These are phyloP conservation scores for Backusella mclennaniae DNA, from an alignment of 192 early-diverging fungal species.

Conservation along the genomic window DNA sequence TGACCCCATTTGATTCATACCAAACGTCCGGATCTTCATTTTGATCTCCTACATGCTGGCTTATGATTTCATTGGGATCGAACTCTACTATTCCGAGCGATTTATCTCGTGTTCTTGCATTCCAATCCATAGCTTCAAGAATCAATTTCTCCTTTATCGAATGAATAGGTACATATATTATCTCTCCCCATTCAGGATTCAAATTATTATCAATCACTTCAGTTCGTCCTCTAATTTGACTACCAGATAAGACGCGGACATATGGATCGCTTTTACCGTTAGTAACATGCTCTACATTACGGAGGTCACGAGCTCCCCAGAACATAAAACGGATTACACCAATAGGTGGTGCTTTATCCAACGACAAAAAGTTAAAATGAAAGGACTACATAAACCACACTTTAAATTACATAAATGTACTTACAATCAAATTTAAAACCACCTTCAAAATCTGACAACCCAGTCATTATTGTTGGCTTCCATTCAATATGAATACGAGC, in stretches of 20 bases:
- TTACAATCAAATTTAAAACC: slow-evolving; percentile 19
- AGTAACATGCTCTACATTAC: slow-evolving; percentile 67
- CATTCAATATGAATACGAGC: slow-evolving; percentile 45
- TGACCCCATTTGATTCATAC: slow-evolving; percentile 23
- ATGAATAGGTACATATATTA: slow-evolving; percentile 74
- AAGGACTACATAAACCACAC: not conserved
- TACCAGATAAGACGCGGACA: slow-evolving; percentile 58
- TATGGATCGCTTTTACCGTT: slow-evolving; percentile 84
- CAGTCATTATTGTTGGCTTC: slow-evolving; percentile 72
- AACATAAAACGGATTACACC: slow-evolving; percentile 73
- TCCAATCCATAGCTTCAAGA: slow-evolving; percentile 77
- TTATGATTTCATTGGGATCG: slow-evolving; percentile 15
- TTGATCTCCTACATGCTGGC: slow-evolving; percentile 20
- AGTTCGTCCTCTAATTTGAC: slow-evolving; percentile 60
- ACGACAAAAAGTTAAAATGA: not conserved
- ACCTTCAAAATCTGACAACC: slow-evolving; percentile 12
- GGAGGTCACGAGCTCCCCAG: slow-evolving; percentile 64
- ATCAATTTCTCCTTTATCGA: slow-evolving; percentile 60
- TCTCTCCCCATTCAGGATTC: slow-evolving; percentile 84
- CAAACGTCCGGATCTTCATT: slow-evolving; percentile 19
- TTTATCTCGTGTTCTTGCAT: slow-evolving; percentile 70
- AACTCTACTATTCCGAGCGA: slow-evolving; percentile 58
- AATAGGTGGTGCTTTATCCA: slow-evolving; percentile 49
- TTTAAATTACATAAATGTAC: not conserved
- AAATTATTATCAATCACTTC: slow-evolving; percentile 68